A percentile compares a stretch with the other conserved stretches of the same genome.
Evolutionary conservation across 108 stramenopile genomes (phyloP).

Genomic region (Nannochloropsis gaditana): DNA sequence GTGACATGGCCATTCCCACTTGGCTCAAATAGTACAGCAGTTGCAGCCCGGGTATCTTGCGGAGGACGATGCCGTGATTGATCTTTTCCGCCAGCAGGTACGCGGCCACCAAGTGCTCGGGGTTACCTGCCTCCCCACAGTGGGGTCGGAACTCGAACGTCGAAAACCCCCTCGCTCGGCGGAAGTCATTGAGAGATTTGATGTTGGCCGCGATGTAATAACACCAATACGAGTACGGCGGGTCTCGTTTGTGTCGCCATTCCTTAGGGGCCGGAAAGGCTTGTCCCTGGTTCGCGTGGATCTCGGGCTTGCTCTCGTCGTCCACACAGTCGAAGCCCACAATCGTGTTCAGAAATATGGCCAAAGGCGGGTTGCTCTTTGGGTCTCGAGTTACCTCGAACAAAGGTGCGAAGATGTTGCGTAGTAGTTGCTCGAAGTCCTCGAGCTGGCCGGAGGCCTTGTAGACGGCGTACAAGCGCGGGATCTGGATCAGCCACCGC

Average conservation of each 20-base stretch:
- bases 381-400: slow-evolving; percentile 92
- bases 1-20: slow-evolving; percentile 79
- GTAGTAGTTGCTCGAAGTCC: slow-evolving; percentile 81
- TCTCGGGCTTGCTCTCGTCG: slow-evolving; percentile 81
- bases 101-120: slow-evolving; percentile 91
- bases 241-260: slow-evolving; percentile 69
- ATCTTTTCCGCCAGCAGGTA: slow-evolving; percentile 86
- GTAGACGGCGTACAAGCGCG: slow-evolving; percentile 88
- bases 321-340: slow-evolving; percentile 98
- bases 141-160: slow-evolving; percentile 51
- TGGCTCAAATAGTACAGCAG: slow-evolving; percentile 91
- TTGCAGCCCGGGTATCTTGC: slow-evolving; percentile 76
- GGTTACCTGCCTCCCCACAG: slow-evolving; percentile 75
- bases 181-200: slow-evolving; percentile 76
- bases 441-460: slow-evolving; percentile 41
- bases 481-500: slow-evolving; percentile 94
- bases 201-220: slow-evolving; percentile 90
- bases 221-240: slow-evolving; percentile 55
- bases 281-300: background rate
- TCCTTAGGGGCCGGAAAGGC: slow-evolving; percentile 60
- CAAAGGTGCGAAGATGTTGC: slow-evolving; percentile 92
- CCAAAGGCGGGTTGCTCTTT: slow-evolving; percentile 80
- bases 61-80: slow-evolving; percentile 95
- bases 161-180: slow-evolving; percentile 68
- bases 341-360: slow-evolving; percentile 77